A percentile compares a stretch with the other conserved stretches of the same genome.
Evolutionary conservation across 768 basidiomycete species (phyloP).

Genomic region (Cystobasidium tubakii): DNA sequence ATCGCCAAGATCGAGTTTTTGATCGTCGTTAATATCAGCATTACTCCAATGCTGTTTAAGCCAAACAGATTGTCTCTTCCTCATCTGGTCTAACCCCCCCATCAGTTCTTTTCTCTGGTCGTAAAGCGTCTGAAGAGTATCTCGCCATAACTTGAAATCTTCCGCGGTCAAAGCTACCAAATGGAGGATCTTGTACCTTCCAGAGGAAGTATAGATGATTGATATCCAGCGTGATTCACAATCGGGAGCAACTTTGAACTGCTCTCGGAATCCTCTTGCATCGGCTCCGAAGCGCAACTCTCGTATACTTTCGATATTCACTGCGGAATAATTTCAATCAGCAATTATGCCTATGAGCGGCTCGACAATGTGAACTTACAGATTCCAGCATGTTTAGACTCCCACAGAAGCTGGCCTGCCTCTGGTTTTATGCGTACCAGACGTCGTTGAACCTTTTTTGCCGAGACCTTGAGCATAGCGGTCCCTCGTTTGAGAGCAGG

Average conservation of each 20-base stretch:
- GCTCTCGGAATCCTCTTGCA: conserved; percentile 30
- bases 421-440: conserved; percentile 35
- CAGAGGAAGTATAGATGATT: conserved; percentile 33
- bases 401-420: conserved; percentile 37
- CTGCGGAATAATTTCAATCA: not conserved
- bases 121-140: conserved; percentile 25
- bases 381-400: conserved; percentile 36
- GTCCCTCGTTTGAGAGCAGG: conserved; percentile 13
- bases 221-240: conserved; percentile 35
- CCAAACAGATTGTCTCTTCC: conserved; percentile 31
- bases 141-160: conserved; percentile 26
- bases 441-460: conserved; percentile 26
- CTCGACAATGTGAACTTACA: conserved; percentile 3
- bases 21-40: conserved; percentile 34
- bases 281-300: conserved; percentile 38
- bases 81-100: conserved; percentile 33
- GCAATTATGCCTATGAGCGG: not conserved
- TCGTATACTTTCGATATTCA: conserved; percentile 32
- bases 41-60: conserved; percentile 35
- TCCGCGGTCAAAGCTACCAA: conserved; percentile 29
- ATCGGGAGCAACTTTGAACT: conserved; percentile 29
- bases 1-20: conserved; percentile 27
- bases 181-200: conserved; percentile 38
- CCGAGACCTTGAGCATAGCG: conserved; percentile 37
- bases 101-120: conserved; percentile 35